Conservation (phyloP, 2,329 filamentous ascomycete species). For the Xylariaceae sp. region DNA sequence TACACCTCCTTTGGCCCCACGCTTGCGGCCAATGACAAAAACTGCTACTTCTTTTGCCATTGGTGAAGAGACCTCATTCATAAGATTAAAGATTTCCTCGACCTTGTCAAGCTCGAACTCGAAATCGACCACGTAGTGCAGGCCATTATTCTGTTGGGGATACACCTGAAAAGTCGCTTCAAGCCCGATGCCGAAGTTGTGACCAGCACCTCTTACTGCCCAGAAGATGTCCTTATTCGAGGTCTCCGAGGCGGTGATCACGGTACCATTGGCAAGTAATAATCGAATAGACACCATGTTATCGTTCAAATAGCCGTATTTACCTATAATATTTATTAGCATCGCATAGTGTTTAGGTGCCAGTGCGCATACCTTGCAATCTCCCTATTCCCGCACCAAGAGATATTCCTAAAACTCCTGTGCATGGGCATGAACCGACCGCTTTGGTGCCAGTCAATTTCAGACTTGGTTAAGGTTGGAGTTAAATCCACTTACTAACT, state of each 20-base stretch:
- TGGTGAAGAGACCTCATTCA: neutral
- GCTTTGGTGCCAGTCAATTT: neutral
- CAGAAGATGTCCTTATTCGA: slow-evolving; percentile 22
- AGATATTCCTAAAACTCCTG: neutral
- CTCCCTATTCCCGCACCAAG: slow-evolving; percentile 25
- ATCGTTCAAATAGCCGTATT: slow-evolving; percentile 20
- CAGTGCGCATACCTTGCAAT: no score
- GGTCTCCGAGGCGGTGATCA: slow-evolving; percentile 10
- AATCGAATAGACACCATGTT: slow-evolving; percentile 7
- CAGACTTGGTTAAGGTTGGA: neutral
- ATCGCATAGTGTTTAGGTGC: no score
- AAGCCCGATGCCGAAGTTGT: slow-evolving; percentile 25
- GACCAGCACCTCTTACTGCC: slow-evolving; percentile 23
- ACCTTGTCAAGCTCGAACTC: slow-evolving; percentile 2
- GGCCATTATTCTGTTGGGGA: slow-evolving; percentile 5
- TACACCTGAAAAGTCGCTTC: slow-evolving; percentile 8
- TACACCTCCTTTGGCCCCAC: slow-evolving; percentile 5
- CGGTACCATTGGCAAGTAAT: slow-evolving; percentile 17
- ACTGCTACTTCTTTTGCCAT: slow-evolving; percentile 9
- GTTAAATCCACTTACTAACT: slow-evolving; percentile 18
- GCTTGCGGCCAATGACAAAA: slow-evolving; percentile 9
- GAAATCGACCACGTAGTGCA: neutral
- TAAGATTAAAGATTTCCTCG: neutral
- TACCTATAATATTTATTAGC: no score
- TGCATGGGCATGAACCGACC: slow-evolving; percentile 20